These are phyloP conservation scores for Entonaema liquescens DNA, from an alignment of 495 filamentous ascomycete genomes.

Conservation along the genomic window DNA sequence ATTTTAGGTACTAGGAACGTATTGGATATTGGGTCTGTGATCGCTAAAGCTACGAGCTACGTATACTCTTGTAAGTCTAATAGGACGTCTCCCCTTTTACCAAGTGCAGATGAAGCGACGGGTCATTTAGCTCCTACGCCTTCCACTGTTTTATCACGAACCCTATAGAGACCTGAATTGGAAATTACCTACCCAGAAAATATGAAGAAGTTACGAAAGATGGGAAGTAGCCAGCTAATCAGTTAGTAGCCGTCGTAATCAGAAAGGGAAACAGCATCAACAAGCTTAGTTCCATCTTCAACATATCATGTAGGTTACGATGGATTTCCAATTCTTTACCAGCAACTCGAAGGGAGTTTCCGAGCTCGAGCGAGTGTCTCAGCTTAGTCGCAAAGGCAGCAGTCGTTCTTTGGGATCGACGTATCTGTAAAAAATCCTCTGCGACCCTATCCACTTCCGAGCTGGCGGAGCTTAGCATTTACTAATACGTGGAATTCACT, in stretches of 20 bases:
- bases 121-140: background rate
- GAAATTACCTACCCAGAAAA: conserved; percentile 15
- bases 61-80: conserved; percentile 7
- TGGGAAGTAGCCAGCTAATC: conserved; percentile 35
- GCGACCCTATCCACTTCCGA: conserved; percentile 5
- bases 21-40: background rate
- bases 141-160: background rate
- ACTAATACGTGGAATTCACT: conserved; percentile 35
- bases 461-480: background rate
- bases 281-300: conserved; percentile 6
- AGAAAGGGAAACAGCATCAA: background rate
- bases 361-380: conserved; percentile 41
- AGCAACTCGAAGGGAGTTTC: conserved; percentile 41
- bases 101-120: no score
- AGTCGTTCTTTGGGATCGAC: conserved; percentile 34
- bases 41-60: background rate
- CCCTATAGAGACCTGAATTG: background rate
- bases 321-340: conserved; percentile 45
- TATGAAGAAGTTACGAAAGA: conserved; percentile 2
- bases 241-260: conserved; percentile 11
- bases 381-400: conserved; percentile 31
- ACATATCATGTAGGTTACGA: conserved; percentile 46
- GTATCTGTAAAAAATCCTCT: conserved; percentile 42
- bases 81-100: background rate
- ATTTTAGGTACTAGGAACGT: background rate